Base-by-base conservation (phyloP, 306 rosid species). In the Prunus padus region DNA sequence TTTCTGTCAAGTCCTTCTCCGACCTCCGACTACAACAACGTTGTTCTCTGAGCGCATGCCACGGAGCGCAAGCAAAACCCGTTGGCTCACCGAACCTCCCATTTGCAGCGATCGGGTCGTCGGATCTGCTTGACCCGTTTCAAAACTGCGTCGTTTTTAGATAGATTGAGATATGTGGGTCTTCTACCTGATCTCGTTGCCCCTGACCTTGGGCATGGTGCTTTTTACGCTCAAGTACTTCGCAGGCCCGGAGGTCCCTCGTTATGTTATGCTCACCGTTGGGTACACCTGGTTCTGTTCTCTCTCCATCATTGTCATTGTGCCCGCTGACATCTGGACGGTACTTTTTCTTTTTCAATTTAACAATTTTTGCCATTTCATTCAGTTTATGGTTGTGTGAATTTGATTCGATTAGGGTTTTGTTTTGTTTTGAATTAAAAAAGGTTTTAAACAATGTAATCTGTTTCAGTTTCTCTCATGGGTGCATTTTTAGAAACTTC, bases 251-350 rank as follows among this genome's bases (percentile, higher is more conserved):
- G 83, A 77, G 76, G 93, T 92, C 57, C 99, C 96, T 86, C 96
- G 91, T 71, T 95, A 95, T 73, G 99, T 95, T 14, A 86, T 87
- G 28, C 75, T 95, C 82, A 95, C 97, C 65, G 99, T 95, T 52
- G 99, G 92, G 73, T 95, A 95, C 72, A 85, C 99, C 70, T 92
- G 99, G 99, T 89, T 95, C 77, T 90, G 87, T 73, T 95, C 99
- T 23, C 89, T 92, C 82, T 86, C 99, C 88, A 87, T 95, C 86
- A 95, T 95, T 87, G 82, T 90, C 82, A 97, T 95, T 84, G 99
- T 95, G 72, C 97, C 99, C 19, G 97, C 99, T 45, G 99, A 95
- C 49, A 92, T 95, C 76, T 95, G 99, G 97, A 83, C 85, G 91
- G 98, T 95, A 87, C 68, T n/a, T 26, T 30, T 65, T 25, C 71